A percentile compares a stretch with the other conserved stretches of the same genome.
These are phyloP conservation scores for Kodamaea laetipori DNA, from an alignment of 805 yeast genomes.

Conservation along the genomic window DNA sequence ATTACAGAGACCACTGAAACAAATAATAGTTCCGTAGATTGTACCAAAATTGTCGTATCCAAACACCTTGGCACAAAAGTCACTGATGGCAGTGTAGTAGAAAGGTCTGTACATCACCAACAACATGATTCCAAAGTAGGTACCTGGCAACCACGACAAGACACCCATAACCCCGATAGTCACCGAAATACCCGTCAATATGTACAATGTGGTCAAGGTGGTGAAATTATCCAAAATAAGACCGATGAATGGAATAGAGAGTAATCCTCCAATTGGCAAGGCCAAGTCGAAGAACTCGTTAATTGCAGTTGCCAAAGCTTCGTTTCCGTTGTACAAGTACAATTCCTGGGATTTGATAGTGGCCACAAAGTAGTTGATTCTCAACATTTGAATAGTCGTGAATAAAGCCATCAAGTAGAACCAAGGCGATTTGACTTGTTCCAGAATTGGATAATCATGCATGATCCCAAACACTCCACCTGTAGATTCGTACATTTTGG, in stretches of 20 bases:
- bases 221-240: slow-evolving; percentile 70
- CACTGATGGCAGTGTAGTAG: slow-evolving; percentile 90
- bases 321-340: slow-evolving; percentile 57
- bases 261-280: slow-evolving; percentile 83
- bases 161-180: slow-evolving; percentile 74
- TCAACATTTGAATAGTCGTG: slow-evolving; percentile 84
- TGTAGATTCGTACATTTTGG: slow-evolving; percentile 49
- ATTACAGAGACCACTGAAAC: slow-evolving; percentile 80
- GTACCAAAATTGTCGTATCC: slow-evolving; percentile 93
- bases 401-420: slow-evolving; percentile 74
- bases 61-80: slow-evolving; percentile 88
- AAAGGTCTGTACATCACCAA: slow-evolving; percentile 87
- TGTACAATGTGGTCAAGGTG: slow-evolving; percentile 56
- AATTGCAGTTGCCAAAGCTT: slow-evolving; percentile 39
- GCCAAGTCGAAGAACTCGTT: slow-evolving; percentile 84
- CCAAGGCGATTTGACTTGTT: slow-evolving; percentile 68
- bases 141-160: slow-evolving; percentile 54
- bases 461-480: slow-evolving; percentile 57
- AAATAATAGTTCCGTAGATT: slow-evolving; percentile 83
- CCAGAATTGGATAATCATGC: slow-evolving; percentile 58
- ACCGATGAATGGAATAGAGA: slow-evolving; percentile 88
- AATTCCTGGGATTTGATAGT: slow-evolving; percentile 82
- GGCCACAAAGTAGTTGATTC: slow-evolving; percentile 92
- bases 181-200: slow-evolving; percentile 57
- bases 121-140: slow-evolving; percentile 67